Evolutionary conservation across 2,329 filamentous ascomycete species (phyloP), one percentile per base, ranked within the genome.

Genomic region (Epichloe bromicola): DNA sequence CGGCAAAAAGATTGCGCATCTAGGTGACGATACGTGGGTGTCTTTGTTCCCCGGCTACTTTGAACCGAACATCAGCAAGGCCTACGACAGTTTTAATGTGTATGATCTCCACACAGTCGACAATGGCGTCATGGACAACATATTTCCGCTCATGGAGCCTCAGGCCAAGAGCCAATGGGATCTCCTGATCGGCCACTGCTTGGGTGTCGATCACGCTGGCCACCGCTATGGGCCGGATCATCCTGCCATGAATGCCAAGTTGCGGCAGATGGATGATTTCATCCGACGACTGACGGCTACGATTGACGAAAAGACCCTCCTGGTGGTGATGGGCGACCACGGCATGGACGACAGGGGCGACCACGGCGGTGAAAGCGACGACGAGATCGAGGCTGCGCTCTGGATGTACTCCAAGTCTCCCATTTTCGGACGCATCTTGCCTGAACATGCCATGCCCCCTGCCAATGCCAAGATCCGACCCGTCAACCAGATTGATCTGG

Each of bases 21-120:
- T 98, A 38, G 93, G 93, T n/a, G 93, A 98, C 65, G 91, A 98
- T 68, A 98, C 93, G 4, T 98, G 93, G 93, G 86, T 89, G 57
- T 78, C 88, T 42, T 73, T 98, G 15, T 98, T 97, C 64, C 93
- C 93, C 0, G 87, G 78, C n/a, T 89, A 94, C 66, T 98, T 98
- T 61, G 84, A 95, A 65, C 72, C 82, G 8, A 86, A 91, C 51
- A 80, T 96, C 51, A 95, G 90, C 58, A 80, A 76, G 59, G 81
- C 93, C 0, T 98, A 95, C 66, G 91, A 97, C 65, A 97, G 91
- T 55, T 95, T 98, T 71, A 96, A 97, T 62, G 93, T 97, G 6
- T 96, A 89, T 88, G 93, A 98, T 65, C 69, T 98, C 60, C 89
- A 97, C 65, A 97, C 93, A 0, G 87, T 98, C 3, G 93, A 98